Conservation (phyloP, 495 filamentous ascomycete species). For the Physcia stellaris region DNA sequence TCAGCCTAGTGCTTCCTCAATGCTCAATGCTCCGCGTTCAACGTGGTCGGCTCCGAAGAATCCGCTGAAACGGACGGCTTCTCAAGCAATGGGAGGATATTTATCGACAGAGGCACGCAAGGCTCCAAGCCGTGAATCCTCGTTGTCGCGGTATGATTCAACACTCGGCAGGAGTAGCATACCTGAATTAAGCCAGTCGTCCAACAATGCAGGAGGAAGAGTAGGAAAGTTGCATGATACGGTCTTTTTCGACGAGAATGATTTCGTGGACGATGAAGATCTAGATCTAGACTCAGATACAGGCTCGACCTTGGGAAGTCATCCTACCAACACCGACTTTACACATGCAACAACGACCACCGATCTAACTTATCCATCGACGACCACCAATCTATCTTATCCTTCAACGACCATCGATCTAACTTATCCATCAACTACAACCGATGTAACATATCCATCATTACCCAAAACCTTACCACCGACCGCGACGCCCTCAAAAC, state of each 20-base stretch:
- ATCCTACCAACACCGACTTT: no score
- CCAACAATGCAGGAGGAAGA: constrained; percentile 5
- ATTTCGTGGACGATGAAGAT: constrained; percentile 40
- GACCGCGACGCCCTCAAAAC: background rate
- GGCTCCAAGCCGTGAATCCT: no score
- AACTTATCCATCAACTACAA: constrained; percentile 11
- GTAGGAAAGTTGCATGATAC: constrained; percentile 14
- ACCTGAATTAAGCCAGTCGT: constrained; percentile 3
- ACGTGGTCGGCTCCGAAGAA: constrained; percentile 6
- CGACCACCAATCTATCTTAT: constrained; percentile 22
- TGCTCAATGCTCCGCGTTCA: constrained; percentile 6
- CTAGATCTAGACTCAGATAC: constrained; percentile 26
- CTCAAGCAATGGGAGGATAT: constrained; percentile 9
- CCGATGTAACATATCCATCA: constrained; percentile 16
- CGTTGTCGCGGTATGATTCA: no score
- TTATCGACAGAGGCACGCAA: constrained; percentile 3
- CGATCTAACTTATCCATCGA: background rate
- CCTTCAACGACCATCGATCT: no score
- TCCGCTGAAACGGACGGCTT: constrained; percentile 14
- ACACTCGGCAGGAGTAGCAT: no score
- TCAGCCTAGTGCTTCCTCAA: constrained; percentile 7
- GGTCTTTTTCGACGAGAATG: constrained; percentile 41
- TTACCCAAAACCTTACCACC: constrained; percentile 1
- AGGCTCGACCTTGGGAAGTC: no score
- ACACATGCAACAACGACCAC: no score